These are phyloP conservation scores for Saraca asoca DNA, from an alignment of 331 rosid genomes.

Conservation along the genomic window DNA sequence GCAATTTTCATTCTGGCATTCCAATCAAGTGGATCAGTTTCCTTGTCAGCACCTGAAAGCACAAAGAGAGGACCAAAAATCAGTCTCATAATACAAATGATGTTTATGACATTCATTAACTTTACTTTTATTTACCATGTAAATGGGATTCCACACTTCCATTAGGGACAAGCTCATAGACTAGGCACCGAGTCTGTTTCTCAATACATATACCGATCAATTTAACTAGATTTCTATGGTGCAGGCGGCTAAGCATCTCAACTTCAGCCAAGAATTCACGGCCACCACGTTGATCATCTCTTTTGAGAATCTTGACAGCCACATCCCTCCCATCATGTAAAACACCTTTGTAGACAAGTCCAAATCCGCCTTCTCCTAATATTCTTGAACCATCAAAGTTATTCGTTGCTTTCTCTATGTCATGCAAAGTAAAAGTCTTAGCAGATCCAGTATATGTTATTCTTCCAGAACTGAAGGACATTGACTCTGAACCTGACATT, in stretches of 20 bases:
- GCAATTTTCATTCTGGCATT: constrained; percentile 87
- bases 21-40: constrained; percentile 84
- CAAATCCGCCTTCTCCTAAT: constrained; percentile 99
- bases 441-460: constrained; percentile 75
- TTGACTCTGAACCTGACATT: constrained; percentile 54
- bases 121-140: constrained; percentile 58
- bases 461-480: constrained; percentile 56
- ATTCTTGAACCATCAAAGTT: constrained; percentile 73
- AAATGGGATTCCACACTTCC: constrained; percentile 96
- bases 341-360: constrained; percentile 76
- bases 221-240: constrained; percentile 89
- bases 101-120: constrained; percentile 26
- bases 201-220: constrained; percentile 86
- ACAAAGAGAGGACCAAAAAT: constrained; percentile 24
- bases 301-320: constrained; percentile 90
- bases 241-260: constrained; percentile 96
- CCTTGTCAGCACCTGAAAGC: constrained; percentile 77
- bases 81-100: constrained; percentile 23
- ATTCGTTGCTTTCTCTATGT: constrained; percentile 76
- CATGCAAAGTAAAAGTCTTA: constrained; percentile 69
- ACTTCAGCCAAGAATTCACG: constrained; percentile 97
- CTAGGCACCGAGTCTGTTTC: constrained; percentile 77
- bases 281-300: constrained; percentile 79
- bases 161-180: constrained; percentile 91
- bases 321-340: constrained; percentile 81